Base-by-base conservation (phyloP, 345 rosid genomes). In the Aurinia saxatilis region DNA sequence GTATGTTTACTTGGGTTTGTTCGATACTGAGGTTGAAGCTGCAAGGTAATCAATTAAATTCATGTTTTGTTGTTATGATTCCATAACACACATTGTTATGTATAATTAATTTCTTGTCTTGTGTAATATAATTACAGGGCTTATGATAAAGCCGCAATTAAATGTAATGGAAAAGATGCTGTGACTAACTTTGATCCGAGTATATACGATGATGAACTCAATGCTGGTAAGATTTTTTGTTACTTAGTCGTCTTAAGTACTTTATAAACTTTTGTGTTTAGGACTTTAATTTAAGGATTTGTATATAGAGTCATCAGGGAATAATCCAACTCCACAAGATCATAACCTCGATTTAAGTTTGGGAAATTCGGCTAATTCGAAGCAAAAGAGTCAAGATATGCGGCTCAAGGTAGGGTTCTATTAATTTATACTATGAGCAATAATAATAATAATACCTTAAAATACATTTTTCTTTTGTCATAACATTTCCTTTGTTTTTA, bases 41-140 rank as follows among this genome's bases (percentile, higher is more conserved):
- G 99, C 97, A 71, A 90, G 99, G 99, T 93, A 64, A 29, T 49
- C n/a, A n/a, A n/a, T n/a, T n/a, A n/a, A n/a, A n/a, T n/a, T n/a
- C n/a, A n/a, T n/a, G n/a, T n/a, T n/a, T n/a, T n/a, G n/a, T n/a
- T n/a, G n/a, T n/a, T n/a, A n/a, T n/a, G n/a, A n/a, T n/a, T n/a
- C n/a, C n/a, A 37, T 35, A 5, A 37, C 31, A 10, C 35, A 37
- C 63, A 53, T 62, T 25, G 35, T 37, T 61, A 25, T 49, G 31
- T 16, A 14, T 48, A 29, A 29, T 17, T 46, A 29, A 45, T 18
- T 6, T 10, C 0, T 33, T 51, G 8, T 23, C 30, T 8, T 33
- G 15, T n/a, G n/a, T n/a, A n/a, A n/a, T n/a, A 44, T 33, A 50
- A 27, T 2, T 30, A 29, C 50, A 91, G 98, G 77, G 98, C 91